Base-by-base conservation (phyloP, 257 asterid species). In the Solanum habrochaites region DNA sequence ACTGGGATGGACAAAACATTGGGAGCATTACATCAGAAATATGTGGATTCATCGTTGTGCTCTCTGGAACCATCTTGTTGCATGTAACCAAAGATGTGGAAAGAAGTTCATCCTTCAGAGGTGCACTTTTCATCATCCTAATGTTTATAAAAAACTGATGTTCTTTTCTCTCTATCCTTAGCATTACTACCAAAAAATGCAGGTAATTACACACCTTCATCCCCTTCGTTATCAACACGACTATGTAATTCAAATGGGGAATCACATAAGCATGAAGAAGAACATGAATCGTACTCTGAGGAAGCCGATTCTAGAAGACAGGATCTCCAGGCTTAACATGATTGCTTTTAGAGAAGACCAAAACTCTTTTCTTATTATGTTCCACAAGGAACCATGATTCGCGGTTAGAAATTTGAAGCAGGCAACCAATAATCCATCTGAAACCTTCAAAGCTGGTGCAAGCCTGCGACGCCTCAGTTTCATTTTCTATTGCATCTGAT, bases 1-100 rank as follows among this genome's bases (percentile, higher is more conserved):
- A 95, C 86, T 96, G 98, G 99, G 98, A 96, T 75, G 95, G 91
- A 10, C 98, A 96, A 86, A 90, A 91, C 83, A 90, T 86, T n/a
- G 95, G 97, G 83, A 92, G 77, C 87, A 96, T 94, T 82, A 82
- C 92, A 85, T 96, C 98, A 85, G 95, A 88, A 85, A 88, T 96
- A 88, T 95, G 98, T 35, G 98, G 98, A 20, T 94, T 95, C 88
- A 71, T 95, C 42, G 93, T 95, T 40, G 96, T 96, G 83, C 96
- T 96, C 83, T 90, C 97, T 0, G 98, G 98, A 69, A 95, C 98
- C 86, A 90, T 95, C 86, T 92, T 96, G 90, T 90, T 96, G 87
- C 98, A 96, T 70, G 52, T 88, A 43, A 95, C 97, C 67, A 94
- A 91, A 91, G 99, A 96, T 82, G 89, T 88, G 7, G 98, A 93